Percentiles rank a stretch among this genome's conserved stretches.
Evolutionary conservation across 352 stramenopile species (phyloP).

Genomic region (Blastocystis sp.): DNA sequence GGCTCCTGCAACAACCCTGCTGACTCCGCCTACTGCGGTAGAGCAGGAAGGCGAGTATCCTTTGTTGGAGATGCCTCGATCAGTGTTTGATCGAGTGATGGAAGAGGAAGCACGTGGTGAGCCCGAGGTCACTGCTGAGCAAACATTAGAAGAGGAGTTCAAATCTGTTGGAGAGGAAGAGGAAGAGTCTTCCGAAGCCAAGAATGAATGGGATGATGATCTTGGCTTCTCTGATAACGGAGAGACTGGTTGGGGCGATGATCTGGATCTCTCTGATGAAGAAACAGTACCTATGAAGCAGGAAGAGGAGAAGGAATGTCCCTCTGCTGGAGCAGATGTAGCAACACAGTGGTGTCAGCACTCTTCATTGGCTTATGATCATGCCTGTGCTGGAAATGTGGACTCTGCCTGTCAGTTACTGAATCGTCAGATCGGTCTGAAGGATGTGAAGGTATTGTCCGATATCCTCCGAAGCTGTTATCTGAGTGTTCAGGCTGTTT

Average conservation of each 20-base stretch:
- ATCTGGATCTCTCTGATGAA: slow-evolving; percentile 74
- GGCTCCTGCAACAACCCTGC: slow-evolving; percentile 66
- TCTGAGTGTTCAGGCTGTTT: slow-evolving; percentile 72
- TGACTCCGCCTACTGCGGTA: slow-evolving; percentile 65
- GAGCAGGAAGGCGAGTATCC: slow-evolving; percentile 83
- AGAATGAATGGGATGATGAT: slow-evolving; percentile 71
- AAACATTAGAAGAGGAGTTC: slow-evolving; percentile 62
- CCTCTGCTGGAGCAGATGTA: slow-evolving; percentile 77
- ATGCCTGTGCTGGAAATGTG: slow-evolving; percentile 88
- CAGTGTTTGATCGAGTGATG: slow-evolving; percentile 72
- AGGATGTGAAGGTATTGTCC: slow-evolving; percentile 91
- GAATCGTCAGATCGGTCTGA: slow-evolving; percentile 93
- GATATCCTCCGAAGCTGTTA: slow-evolving; percentile 77
- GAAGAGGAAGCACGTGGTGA: slow-evolving; percentile 62
- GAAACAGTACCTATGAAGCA: background rate
- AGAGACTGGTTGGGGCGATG: slow-evolving; percentile 68
- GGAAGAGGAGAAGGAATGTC: slow-evolving; percentile 69
- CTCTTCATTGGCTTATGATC: slow-evolving; percentile 89
- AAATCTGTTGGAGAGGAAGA: slow-evolving; percentile 35
- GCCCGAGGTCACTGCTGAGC: background rate
- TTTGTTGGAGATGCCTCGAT: slow-evolving; percentile 83
- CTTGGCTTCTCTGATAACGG: slow-evolving; percentile 73
- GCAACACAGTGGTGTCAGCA: slow-evolving; percentile 85
- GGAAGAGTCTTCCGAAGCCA: background rate
- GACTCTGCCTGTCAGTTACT: slow-evolving; percentile 92